A percentile compares a stretch with the other conserved stretches of the same genome.
phyloP scores from a whole-genome alignment of 768 basidiomycete genomes.

The Clitopilus hobsonii region DNA sequence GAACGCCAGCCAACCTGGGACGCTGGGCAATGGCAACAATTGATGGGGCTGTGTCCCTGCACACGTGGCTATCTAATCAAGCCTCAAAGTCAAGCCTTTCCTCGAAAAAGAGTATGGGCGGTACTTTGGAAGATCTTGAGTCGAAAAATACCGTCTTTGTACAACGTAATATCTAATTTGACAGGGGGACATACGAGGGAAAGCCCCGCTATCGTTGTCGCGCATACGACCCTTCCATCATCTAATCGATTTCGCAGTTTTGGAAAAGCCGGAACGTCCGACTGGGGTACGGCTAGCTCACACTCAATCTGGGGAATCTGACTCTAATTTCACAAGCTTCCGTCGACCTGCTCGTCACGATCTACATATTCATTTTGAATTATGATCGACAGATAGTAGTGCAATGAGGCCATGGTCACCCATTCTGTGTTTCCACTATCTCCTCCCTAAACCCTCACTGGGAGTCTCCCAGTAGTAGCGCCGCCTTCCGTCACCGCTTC shows the following conservation, averaged over 20 bases:
- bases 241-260: not conserved
- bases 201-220: not conserved
- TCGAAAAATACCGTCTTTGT: not conserved
- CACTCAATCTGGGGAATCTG: not conserved
- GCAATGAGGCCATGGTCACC: too few species aligned
- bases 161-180: not conserved
- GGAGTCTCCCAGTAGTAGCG: slow-evolving; percentile 1
- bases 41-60: not conserved
- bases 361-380: not conserved
- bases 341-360: not conserved
- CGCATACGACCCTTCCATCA: not conserved
- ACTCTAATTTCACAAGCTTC: not conserved
- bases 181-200: not conserved
- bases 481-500: slow-evolving; percentile 38
- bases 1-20: not conserved
- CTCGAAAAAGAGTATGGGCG: not conserved
- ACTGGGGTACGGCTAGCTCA: not conserved
- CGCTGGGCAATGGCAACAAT: slow-evolving; percentile 1
- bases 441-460: not conserved
- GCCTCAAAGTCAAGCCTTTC: not conserved
- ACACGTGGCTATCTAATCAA: slow-evolving; percentile 1
- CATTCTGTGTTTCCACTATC: too few species aligned
- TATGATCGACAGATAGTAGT: too few species aligned
- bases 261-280: not conserved
- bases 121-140: not conserved